These are phyloP conservation scores for Aspergillus sp. DNA, from an alignment of 2,329 filamentous ascomycete genomes.

Conservation along the genomic window DNA sequence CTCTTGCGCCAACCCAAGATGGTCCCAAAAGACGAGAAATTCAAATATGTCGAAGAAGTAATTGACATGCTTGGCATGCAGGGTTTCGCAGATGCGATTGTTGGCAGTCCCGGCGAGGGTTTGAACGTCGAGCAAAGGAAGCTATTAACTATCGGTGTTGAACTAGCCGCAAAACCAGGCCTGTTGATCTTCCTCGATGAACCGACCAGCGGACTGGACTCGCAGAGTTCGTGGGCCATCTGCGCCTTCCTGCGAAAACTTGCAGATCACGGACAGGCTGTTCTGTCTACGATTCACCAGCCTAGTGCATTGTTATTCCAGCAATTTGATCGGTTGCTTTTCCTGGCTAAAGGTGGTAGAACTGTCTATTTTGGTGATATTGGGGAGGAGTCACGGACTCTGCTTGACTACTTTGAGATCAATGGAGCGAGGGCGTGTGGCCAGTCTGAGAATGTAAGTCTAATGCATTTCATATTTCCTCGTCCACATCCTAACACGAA, in stretches of 20 bases:
- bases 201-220: slow-evolving; percentile 83
- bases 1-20: slow-evolving; percentile 70
- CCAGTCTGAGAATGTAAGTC: slow-evolving; percentile 49
- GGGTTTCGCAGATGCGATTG: slow-evolving; percentile 76
- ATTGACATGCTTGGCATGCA: slow-evolving; percentile 85
- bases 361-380: slow-evolving; percentile 62
- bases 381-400: slow-evolving; percentile 47
- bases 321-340: slow-evolving; percentile 59
- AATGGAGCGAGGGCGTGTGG: slow-evolving; percentile 55
- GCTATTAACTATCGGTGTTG: slow-evolving; percentile 81
- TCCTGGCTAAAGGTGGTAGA: slow-evolving; percentile 55
- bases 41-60: slow-evolving; percentile 69
- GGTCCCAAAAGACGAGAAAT: slow-evolving; percentile 63
- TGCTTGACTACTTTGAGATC: slow-evolving; percentile 55
- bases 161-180: slow-evolving; percentile 80
- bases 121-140: slow-evolving; percentile 55
- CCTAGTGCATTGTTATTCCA: slow-evolving; percentile 90
- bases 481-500: slow-evolving; percentile 6
- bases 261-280: slow-evolving; percentile 75
- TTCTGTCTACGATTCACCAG: slow-evolving; percentile 90
- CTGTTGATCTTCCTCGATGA: slow-evolving; percentile 86
- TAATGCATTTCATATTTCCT: not conserved
- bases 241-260: slow-evolving; percentile 78
- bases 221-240: slow-evolving; percentile 84
- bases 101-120: slow-evolving; percentile 76